Evolutionary conservation across 1,284 basidiomycete genomes (phyloP), one percentile per base, ranked within the genome.

Genomic region (Fomitiporia mediterranea): DNA sequence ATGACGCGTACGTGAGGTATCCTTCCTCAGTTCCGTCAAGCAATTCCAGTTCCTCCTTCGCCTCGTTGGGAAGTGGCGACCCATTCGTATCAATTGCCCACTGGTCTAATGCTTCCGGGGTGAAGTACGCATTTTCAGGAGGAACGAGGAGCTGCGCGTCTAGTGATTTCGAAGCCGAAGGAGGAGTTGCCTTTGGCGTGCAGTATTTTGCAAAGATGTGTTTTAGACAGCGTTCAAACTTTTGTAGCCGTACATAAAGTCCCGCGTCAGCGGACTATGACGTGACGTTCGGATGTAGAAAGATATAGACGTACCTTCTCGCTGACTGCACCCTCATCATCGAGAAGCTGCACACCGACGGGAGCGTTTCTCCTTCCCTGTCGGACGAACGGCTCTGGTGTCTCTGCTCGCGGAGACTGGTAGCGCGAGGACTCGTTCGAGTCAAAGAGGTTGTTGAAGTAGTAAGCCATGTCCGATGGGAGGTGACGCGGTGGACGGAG

Each of bases 61-160:
- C 84, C 62, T 86, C 88, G 51, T 82, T 74, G 19, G 83, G 78
- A 62, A 90, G 85, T 15, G 84, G 82, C 28, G 78, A 75, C 27
- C 88, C 88, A 60, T 91, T 91, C 11, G 88, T 91, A 61, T 89
- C 88, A 32, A 70, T 72, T 19, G 86, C 86, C 84, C 86, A 91
- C 42, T 76, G 74, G 66, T 89, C 86, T 44, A 91, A 68, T 4
- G 81, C 86, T 57, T 79, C 73, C 0, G 72, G 68, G 4, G 77
- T 72, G 23, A 89, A 71, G 65, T 74, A 83, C 52, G 86, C 82
- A 62, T 75, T 74, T 13, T 74, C 69, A n/a, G 81, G 81, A 6
- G 85, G 82, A 15, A 69, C 69, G 9, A 76, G 69, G 37, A 81
- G 59, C 44, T 59, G 62, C 58, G 49, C 63, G 65, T 61, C 59